Base-by-base conservation (phyloP, 169 alveolate species). In the Eimeria maxima region DNA sequence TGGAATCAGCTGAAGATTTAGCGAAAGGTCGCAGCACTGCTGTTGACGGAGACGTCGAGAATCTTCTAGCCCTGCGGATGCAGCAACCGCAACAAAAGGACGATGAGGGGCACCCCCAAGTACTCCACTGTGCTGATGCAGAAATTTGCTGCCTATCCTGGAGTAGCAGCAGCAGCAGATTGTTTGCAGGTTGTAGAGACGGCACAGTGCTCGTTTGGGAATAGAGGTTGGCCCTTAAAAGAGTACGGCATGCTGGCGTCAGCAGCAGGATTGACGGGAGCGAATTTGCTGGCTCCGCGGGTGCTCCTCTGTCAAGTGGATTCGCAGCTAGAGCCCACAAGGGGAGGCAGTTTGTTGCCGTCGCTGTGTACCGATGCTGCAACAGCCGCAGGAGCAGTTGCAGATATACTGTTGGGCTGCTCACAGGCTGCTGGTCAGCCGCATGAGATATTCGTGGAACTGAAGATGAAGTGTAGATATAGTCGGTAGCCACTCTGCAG, bases 181-280 rank as follows among this genome's bases (percentile, higher is more conserved):
- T 80, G 47, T 80, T 80, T 47, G 90, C 90, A 47, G 90, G 90
- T 44, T 80, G 90, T n/a, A 80, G 90, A 53, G 90, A 80, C 16
- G 90, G 90, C 44, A 47, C 71, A 45, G 90, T 80, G 67, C 13
- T 29, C 22, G 71, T 45, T 80, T 80, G 90, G 90, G 90, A 80
- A 27, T 80, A 80, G 90, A 8, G 90, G 57, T 57, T 65, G 76
- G 42, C 20, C 44, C 8, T 65, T 0, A 65, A 44, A 65, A 42
- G 3, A 1, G 18, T 8, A 65, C 76, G 44, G 76, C 76, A 24
- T 24, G 1, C 44, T n/a, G 44, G 76, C 76, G 6, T 33, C 20
- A 24, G 16, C 76, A n/a, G 44, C 76, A 24, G 18, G 38, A 63
- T 4, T 0, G 4, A 44, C 44, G 27, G 76, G 29, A 65, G 44